These are phyloP conservation scores for Macrolepiota dolichaula DNA, from an alignment of 768 basidiomycete species.

Conservation along the genomic window DNA sequence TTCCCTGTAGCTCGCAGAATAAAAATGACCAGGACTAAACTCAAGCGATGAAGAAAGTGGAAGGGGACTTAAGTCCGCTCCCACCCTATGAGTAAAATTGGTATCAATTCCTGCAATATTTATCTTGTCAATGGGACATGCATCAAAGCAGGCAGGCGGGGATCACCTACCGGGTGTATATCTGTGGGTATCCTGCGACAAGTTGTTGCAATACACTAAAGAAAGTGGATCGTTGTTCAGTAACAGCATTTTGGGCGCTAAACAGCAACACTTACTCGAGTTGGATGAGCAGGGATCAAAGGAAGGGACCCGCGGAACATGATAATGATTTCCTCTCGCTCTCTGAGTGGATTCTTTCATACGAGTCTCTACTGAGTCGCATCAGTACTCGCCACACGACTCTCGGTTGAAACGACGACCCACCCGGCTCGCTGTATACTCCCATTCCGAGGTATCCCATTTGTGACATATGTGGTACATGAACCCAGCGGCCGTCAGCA, in stretches of 20 bases:
- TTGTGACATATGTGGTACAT: neutral
- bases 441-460: neutral
- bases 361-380: neutral
- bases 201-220: neutral
- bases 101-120: neutral
- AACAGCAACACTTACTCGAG: neutral
- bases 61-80: neutral
- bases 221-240: neutral
- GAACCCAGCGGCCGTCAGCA: neutral
- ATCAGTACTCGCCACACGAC: neutral
- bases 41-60: neutral
- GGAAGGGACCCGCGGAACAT: neutral
- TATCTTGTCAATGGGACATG: neutral
- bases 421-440: neutral
- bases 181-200: neutral
- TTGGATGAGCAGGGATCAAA: neutral
- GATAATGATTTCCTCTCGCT: neutral
- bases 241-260: neutral
- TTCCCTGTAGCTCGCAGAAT: neutral
- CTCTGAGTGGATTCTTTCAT: neutral
- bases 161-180: neutral
- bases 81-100: neutral
- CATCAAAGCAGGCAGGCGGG: neutral
- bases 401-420: neutral
- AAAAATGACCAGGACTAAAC: neutral